Conservation (phyloP, 2,329 filamentous ascomycete species). For the Phaeosphaeria sp. region DNA sequence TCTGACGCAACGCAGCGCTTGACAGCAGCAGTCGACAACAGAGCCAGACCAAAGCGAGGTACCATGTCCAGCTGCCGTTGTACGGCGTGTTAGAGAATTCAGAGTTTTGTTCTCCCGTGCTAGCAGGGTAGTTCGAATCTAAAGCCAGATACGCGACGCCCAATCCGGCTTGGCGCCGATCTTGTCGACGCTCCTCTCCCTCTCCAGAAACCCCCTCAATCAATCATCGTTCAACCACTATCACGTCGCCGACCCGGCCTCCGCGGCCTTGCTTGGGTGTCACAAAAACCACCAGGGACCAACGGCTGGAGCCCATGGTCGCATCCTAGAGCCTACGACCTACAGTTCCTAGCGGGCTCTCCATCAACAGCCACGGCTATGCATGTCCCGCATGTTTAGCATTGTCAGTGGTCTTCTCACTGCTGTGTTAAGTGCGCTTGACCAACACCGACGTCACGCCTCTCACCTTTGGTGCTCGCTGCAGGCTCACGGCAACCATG, state of each 20-base stretch:
- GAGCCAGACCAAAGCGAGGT: too few species aligned
- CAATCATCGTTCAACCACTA: not conserved
- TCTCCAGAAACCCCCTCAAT: not conserved
- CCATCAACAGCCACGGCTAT: not conserved
- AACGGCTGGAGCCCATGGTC: not conserved
- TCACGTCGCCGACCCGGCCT: not conserved
- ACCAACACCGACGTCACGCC: slow-evolving; percentile 4
- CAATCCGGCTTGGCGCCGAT: not conserved
- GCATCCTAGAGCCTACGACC: not conserved
- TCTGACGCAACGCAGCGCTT: too few species aligned
- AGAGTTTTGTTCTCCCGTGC: not conserved
- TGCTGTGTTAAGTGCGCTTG: not conserved
- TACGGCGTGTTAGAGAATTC: not conserved
- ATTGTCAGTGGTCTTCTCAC: slow-evolving; percentile 1
- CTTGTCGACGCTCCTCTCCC: not conserved
- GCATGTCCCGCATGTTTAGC: not conserved
- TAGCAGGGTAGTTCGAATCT: not conserved
- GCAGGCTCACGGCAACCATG: not conserved
- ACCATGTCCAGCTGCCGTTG: not conserved
- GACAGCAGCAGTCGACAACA: too few species aligned
- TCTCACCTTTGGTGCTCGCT: not conserved
- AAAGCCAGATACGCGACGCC: not conserved
- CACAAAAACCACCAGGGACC: not conserved
- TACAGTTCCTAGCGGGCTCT: not conserved
- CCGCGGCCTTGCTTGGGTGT: not conserved